Base-by-base conservation (phyloP, 2,329 filamentous ascomycete genomes). In the Fusarium setosum region DNA sequence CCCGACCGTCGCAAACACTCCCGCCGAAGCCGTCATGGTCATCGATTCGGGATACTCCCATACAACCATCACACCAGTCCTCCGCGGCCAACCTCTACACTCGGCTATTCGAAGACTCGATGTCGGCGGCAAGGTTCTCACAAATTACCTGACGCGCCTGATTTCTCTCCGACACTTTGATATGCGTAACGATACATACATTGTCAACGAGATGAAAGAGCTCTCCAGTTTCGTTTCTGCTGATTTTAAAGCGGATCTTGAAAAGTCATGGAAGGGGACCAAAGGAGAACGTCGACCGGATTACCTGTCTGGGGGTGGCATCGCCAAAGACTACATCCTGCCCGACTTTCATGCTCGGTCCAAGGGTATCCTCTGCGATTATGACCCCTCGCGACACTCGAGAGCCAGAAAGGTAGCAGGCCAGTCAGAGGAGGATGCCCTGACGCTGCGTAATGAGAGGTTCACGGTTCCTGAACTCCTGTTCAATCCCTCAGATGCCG, bases 201-300 rank as follows among this genome's bases (percentile, higher is more conserved):
- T 98, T 49, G 93, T 97, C 75, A 97, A 97, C 72, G 92, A 97
- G 76, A 94, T 98, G 78, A 99, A 99, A 75, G 96, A 99, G 75
- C 86, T 90, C 5, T 89, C 92, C 1, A 97, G 93, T 74, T 98
- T 92, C 71, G 89, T 97, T 11, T 91, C 92, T 3, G 81, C 87
- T 1, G 88, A 96, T 73, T 97, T 98, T 76, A 82, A 84, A 23
- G 73, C 76, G 7, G 93, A 97, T 69, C 85, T 99, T 32, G 94
- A 98, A 64, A 86, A 84, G 65, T 90, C 90, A 0, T 97, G 94
- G 93, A 96, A 93, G 76, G 92, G 90, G 7, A 88, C 91, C 2
- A 80, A 86, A 61, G 86, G 88, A 40, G 84, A 88, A 69, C 80
- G 82, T 48, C 81, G 88, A 12, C 78, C 82, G 1, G 72, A 77